Conservation (phyloP, 73 alveolate species). For the Blepharisma stoltei region DNA sequence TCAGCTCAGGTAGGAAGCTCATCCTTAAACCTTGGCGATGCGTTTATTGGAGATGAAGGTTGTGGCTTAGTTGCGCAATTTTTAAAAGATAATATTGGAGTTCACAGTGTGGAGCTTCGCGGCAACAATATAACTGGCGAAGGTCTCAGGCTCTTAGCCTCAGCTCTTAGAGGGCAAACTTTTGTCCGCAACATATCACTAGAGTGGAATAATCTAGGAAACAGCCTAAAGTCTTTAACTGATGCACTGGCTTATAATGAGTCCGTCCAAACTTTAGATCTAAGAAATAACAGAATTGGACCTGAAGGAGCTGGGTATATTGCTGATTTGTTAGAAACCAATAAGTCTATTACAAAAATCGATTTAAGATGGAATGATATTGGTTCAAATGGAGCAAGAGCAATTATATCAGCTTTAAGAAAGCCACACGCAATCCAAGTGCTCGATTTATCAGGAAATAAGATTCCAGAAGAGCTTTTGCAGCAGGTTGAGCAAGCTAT, state of each 20-base stretch:
- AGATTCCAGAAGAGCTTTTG: constrained; percentile 40
- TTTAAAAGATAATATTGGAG: constrained; percentile 35
- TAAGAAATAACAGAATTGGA: constrained; percentile 54
- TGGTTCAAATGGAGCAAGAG: constrained; percentile 56
- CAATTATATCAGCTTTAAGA: constrained; percentile 35
- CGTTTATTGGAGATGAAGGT: constrained; percentile 58
- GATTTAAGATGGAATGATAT: constrained; percentile 52
- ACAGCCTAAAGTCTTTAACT: constrained; percentile 33
- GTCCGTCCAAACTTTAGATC: constrained; percentile 33
- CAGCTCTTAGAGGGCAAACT: constrained; percentile 24
- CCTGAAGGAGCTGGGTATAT: constrained; percentile 39
- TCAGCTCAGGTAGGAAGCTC: constrained; percentile 33
- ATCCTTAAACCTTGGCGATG: constrained; percentile 35
- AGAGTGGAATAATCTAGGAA: constrained; percentile 54
- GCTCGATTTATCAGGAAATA: constrained; percentile 50
- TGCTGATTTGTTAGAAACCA: constrained; percentile 32
- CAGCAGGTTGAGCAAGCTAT: constrained; percentile 38
- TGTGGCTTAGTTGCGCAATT: constrained; percentile 37
- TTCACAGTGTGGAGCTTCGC: constrained; percentile 40
- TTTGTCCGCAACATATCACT: constrained; percentile 33
- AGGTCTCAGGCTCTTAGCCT: constrained; percentile 39
- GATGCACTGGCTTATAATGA: constrained; percentile 40
- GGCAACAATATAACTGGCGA: constrained; percentile 55
- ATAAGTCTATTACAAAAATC: constrained; percentile 32
- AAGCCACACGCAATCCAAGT: constrained; percentile 4